phyloP scores from a whole-genome alignment of 1,284 basidiomycete species.

The Termitomyces sp. region DNA sequence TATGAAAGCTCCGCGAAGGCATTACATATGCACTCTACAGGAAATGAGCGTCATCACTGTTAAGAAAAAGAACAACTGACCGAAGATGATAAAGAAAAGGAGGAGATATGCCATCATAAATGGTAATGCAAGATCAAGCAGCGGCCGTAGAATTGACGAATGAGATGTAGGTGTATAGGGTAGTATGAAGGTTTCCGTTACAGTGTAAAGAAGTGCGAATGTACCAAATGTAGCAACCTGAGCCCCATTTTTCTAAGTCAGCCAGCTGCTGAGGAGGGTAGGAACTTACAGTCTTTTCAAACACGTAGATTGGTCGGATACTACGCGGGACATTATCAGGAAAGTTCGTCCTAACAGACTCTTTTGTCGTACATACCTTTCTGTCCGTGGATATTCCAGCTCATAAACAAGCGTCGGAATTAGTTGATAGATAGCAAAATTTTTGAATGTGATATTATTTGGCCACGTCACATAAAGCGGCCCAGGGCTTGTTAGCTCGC shows the following conservation, averaged over 20 bases:
- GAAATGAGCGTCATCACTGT: background rate
- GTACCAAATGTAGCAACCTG: slow-evolving; percentile 89
- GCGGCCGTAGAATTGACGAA: slow-evolving; percentile 70
- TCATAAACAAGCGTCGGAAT: slow-evolving; percentile 96
- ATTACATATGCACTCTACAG: slow-evolving; percentile 88
- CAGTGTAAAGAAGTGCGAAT: slow-evolving; percentile 86
- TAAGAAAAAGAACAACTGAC: slow-evolving; percentile 35
- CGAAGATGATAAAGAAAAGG: slow-evolving; percentile 82
- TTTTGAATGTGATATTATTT: slow-evolving; percentile 76
- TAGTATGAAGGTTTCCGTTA: slow-evolving; percentile 92
- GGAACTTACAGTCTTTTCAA: slow-evolving; percentile 76
- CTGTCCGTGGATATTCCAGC: slow-evolving; percentile 90
- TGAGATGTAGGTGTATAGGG: slow-evolving; percentile 70
- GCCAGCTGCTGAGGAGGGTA: background rate
- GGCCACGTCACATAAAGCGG: slow-evolving; percentile 74
- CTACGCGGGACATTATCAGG: slow-evolving; percentile 31
- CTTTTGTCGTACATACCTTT: slow-evolving; percentile 55
- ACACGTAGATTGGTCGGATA: slow-evolving; percentile 86
- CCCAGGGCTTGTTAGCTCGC: slow-evolving; percentile 73
- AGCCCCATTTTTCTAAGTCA: background rate
- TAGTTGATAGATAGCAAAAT: slow-evolving; percentile 86
- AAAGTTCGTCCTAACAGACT: background rate
- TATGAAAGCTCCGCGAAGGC: slow-evolving; percentile 89
- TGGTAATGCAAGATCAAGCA: slow-evolving; percentile 86
- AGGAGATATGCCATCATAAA: slow-evolving; percentile 86